These are phyloP conservation scores for Globisporangium uncinulatum DNA, from an alignment of 352 stramenopile genomes.

Conservation along the genomic window DNA sequence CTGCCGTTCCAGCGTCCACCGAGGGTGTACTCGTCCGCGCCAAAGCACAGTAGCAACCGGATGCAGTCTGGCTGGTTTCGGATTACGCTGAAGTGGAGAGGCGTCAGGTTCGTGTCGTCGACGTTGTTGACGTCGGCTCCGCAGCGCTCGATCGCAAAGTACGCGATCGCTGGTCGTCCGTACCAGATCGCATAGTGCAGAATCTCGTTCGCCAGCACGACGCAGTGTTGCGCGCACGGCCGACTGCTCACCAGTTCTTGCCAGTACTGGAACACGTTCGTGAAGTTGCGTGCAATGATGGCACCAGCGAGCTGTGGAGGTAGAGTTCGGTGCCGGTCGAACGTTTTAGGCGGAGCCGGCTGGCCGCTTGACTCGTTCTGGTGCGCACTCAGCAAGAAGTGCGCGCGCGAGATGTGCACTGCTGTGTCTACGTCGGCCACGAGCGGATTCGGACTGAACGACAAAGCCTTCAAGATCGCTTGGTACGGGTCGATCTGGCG, in stretches of 20 bases:
- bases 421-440: constrained; percentile 51
- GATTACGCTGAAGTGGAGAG: constrained; percentile 74
- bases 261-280: constrained; percentile 35
- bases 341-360: constrained; percentile 27
- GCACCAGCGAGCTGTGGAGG: constrained; percentile 40
- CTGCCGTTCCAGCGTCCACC: constrained; percentile 34
- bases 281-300: constrained; percentile 33
- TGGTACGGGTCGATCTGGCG: constrained; percentile 75
- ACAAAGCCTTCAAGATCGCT: constrained; percentile 52
- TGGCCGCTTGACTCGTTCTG: constrained; percentile 22
- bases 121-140: constrained; percentile 64
- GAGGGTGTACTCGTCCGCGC: constrained; percentile 25
- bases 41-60: constrained; percentile 53
- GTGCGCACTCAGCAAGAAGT: constrained; percentile 33
- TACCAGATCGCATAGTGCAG: constrained; percentile 76
- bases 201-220: constrained; percentile 71
- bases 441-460: constrained; percentile 41
- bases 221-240: constrained; percentile 11
- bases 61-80: constrained; percentile 74
- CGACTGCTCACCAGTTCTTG: constrained; percentile 32
- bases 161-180: constrained; percentile 45
- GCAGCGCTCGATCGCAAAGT: constrained; percentile 56
- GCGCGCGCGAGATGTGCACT: constrained; percentile 38
- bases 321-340: constrained; percentile 58
- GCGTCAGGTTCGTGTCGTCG: constrained; percentile 63